phyloP scores from a whole-genome alignment of 2,329 filamentous ascomycete species.

The Trichophyton schoenleinii region DNA sequence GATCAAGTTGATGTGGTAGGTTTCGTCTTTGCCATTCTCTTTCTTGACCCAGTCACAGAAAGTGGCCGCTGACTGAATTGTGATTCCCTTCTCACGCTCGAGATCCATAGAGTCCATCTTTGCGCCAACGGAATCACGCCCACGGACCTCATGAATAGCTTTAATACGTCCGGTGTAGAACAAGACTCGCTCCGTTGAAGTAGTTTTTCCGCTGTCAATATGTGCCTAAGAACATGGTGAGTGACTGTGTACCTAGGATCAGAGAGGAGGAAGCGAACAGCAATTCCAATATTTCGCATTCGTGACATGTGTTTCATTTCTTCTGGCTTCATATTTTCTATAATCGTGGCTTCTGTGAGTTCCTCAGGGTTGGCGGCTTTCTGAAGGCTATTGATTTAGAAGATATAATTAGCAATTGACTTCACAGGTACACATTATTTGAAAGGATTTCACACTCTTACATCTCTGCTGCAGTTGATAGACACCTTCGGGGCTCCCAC shows the following conservation, averaged over 20 bases:
- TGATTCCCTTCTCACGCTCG: slow-evolving; percentile 96
- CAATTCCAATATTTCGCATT: slow-evolving; percentile 96
- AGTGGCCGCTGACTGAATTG: slow-evolving; percentile 94
- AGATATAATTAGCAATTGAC: slow-evolving; percentile 9
- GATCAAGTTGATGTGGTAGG: slow-evolving; percentile 96
- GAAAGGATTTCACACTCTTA: slow-evolving; percentile 17
- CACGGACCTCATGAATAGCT: slow-evolving; percentile 81
- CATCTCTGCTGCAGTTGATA: slow-evolving; percentile 34
- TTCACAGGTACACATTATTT: background rate
- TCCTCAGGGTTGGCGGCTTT: slow-evolving; percentile 45
- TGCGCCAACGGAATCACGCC: slow-evolving; percentile 85
- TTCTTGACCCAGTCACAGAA: slow-evolving; percentile 95
- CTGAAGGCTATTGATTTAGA: slow-evolving; percentile 34
- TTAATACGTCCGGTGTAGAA: slow-evolving; percentile 98
- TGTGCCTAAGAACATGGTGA: slow-evolving; percentile 46
- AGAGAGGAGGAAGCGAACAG: slow-evolving; percentile 40
- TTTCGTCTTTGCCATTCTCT: slow-evolving; percentile 70
- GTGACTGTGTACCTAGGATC: background rate
- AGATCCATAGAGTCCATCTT: slow-evolving; percentile 99
- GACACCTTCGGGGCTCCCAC: slow-evolving; percentile 33
- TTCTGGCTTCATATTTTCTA: slow-evolving; percentile 65
- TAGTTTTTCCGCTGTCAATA: slow-evolving; percentile 98
- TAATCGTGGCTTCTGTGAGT: slow-evolving; percentile 53
- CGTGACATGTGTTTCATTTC: slow-evolving; percentile 66
- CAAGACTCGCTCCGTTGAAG: slow-evolving; percentile 86